A percentile compares a stretch with the other conserved stretches of the same genome.
These are phyloP conservation scores for Podospora pseudopauciseta DNA, from an alignment of 495 filamentous ascomycete genomes.

Conservation along the genomic window DNA sequence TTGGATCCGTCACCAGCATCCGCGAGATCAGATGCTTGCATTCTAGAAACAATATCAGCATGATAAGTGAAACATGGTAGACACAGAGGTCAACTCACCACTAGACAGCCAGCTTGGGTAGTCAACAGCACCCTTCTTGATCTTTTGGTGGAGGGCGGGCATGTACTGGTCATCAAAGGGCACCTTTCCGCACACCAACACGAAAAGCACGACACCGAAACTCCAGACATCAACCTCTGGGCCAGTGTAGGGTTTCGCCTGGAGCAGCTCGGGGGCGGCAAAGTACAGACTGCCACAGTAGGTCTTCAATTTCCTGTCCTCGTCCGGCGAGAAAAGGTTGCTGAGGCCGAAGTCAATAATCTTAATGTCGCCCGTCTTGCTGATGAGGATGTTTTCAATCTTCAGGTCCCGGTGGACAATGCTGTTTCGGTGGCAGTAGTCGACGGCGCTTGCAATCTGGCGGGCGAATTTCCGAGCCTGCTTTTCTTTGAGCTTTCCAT, in stretches of 20 bases:
- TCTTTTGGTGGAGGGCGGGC: conserved; percentile 97
- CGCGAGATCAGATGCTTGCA: conserved; percentile 89
- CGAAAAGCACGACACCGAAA: conserved; percentile 98
- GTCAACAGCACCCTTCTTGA: conserved; percentile 94
- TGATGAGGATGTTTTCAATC: conserved; percentile 99
- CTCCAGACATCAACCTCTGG: conserved; percentile 99
- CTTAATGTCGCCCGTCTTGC: conserved; percentile 98
- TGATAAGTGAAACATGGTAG: not conserved
- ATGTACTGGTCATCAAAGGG: conserved; percentile 99
- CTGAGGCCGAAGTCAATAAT: conserved; percentile 99
- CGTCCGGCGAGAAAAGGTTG: conserved; percentile 88
- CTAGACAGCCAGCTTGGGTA: conserved; percentile 89
- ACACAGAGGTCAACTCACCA: conserved; percentile 52
- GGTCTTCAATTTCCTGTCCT: conserved; percentile 73
- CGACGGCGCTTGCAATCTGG: conserved; percentile 96
- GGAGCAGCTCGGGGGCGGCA: conserved; percentile 90
- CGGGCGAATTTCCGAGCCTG: conserved; percentile 96
- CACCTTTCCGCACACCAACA: conserved; percentile 95
- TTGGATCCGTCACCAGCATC: conserved; percentile 96
- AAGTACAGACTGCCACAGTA: conserved; percentile 99
- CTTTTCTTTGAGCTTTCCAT: conserved; percentile 96
- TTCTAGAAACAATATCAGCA: conserved; percentile 55
- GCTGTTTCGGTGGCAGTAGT: conserved; percentile 98
- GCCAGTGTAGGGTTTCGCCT: conserved; percentile 90
- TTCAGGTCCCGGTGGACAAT: conserved; percentile 98